These are phyloP conservation scores for Clathrus columnatus DNA, from an alignment of 768 basidiomycete genomes.

Conservation along the genomic window DNA sequence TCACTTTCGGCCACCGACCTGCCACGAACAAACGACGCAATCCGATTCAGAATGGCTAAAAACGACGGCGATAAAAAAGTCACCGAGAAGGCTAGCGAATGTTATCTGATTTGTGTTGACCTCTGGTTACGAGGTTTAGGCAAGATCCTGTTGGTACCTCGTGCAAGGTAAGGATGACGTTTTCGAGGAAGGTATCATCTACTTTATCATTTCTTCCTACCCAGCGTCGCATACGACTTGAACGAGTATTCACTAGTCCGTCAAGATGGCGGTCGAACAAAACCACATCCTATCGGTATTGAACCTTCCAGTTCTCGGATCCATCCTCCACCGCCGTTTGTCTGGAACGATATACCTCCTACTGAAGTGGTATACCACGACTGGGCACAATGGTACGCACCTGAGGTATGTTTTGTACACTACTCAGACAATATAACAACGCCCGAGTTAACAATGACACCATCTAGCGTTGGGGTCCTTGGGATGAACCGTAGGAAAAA, in stretches of 20 bases:
- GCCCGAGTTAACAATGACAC: no score
- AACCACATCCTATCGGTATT: constrained; percentile 2
- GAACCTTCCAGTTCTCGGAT: neutral
- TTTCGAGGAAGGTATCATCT: neutral
- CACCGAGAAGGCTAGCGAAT: constrained; percentile 31
- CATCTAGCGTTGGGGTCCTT: constrained; percentile 7
- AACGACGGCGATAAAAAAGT: constrained; percentile 13
- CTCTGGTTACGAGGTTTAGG: constrained; percentile 36
- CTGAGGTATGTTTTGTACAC: neutral
- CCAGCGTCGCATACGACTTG: constrained; percentile 9
- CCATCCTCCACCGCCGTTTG: neutral
- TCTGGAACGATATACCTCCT: neutral
- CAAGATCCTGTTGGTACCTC: constrained; percentile 36
- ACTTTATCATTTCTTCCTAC: neutral
- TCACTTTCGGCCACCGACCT: neutral
- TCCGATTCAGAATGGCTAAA: constrained; percentile 32
- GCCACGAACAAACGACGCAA: neutral
- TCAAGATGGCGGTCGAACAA: neutral
- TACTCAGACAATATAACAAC: neutral
- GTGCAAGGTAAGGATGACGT: constrained; percentile 25
- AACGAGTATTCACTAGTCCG: constrained; percentile 3
- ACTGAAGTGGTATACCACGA: constrained; percentile 1
- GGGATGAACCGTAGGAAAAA: neutral
- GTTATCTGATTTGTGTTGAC: constrained; percentile 38
- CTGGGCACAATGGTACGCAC: neutral